Evolutionary conservation across 371 early-diverging fungal species (phyloP).

Genomic region (Apophysomyces variabilis): DNA sequence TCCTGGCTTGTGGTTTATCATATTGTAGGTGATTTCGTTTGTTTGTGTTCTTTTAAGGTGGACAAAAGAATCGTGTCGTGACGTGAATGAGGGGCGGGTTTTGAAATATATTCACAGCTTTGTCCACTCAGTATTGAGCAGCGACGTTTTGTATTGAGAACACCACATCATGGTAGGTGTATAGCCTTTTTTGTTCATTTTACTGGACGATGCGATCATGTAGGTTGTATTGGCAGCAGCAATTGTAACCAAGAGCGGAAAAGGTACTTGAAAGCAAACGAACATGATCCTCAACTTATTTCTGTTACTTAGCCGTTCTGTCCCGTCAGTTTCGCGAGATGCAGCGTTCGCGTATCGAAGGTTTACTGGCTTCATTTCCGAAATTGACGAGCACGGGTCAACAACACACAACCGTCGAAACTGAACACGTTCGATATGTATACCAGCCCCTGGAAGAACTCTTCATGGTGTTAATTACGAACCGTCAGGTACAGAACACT

Average conservation of each 20-base stretch:
- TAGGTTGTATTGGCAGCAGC: conserved; percentile 90
- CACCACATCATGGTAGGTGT: conserved; percentile 12
- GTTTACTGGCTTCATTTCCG: conserved; percentile 93
- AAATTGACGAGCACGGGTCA: conserved; percentile 89
- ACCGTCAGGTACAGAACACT: conserved; percentile 54
- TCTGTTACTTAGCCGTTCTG: conserved; percentile 73
- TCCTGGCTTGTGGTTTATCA: too few species aligned
- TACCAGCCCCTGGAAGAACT: conserved; percentile 96
- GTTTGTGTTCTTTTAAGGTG: too few species aligned
- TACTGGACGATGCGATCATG: not conserved
- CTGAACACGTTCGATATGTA: conserved; percentile 95
- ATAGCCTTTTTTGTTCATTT: not conserved
- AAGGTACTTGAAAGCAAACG: conserved; percentile 66
- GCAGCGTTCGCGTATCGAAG: conserved; percentile 96
- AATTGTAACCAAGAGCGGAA: conserved; percentile 92
- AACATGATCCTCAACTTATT: conserved; percentile 10
- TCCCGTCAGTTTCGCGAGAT: conserved; percentile 97
- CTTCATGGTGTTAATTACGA: conserved; percentile 90
- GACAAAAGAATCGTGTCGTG: too few species aligned
- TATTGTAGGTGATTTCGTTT: too few species aligned
- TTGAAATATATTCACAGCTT: not conserved
- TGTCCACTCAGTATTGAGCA: not conserved
- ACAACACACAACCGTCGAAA: conserved; percentile 97
- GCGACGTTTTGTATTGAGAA: not conserved
- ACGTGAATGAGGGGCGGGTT: too few species aligned